Base-by-base conservation (phyloP, 2,329 filamentous ascomycete species). In the Colletotrichum camelliae region DNA sequence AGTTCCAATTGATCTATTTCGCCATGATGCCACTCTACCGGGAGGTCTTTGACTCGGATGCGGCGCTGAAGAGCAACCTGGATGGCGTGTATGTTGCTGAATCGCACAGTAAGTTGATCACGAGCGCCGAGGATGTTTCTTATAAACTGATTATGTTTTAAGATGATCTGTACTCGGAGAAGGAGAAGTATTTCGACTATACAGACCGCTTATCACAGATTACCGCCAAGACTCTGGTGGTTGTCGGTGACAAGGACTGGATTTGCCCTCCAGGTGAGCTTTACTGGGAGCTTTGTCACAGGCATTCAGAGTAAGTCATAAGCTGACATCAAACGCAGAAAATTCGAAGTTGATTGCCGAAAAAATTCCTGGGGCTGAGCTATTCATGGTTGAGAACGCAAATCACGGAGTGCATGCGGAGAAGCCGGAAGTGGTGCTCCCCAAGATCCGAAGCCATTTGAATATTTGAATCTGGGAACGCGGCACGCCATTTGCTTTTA, bases 121-220 rank as follows among this genome's bases (percentile, higher is more conserved):
- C 5, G 16, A 12, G 6, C 5, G 15, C 18, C 4, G 10, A 5
- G 1, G 4, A 27, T 21, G 6, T 27, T 12, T 8, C 31, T 16
- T 13, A 18, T 15, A 7, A 52, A 29, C 58, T 75, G 18, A 76
- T 16, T 4, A 1, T 15, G 13, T 13, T 7, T n/a, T 2, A 13
- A 84, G 83, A 86, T 70, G 82, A 81, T 24, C 75, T 85, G 2
- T 86, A 85, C 70, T 81, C 81, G 0, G 79, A 83, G 61, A 61
- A 77, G 13, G 81, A 85, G 70, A 86, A 85, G 76, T 84, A 84
- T 58, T 85, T 86, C 73, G 84, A 86, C 68, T 86, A 86, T 72
- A 79, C 80, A 3, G 75, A 80, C 10, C 71, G 79, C 15, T 77
- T 86, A 10, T 48, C 77, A 9, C 65, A 72, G 9, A 81, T 86